These are phyloP conservation scores for Nicotiana noctiflora DNA, from an alignment of 257 asterid genomes.

Conservation along the genomic window DNA sequence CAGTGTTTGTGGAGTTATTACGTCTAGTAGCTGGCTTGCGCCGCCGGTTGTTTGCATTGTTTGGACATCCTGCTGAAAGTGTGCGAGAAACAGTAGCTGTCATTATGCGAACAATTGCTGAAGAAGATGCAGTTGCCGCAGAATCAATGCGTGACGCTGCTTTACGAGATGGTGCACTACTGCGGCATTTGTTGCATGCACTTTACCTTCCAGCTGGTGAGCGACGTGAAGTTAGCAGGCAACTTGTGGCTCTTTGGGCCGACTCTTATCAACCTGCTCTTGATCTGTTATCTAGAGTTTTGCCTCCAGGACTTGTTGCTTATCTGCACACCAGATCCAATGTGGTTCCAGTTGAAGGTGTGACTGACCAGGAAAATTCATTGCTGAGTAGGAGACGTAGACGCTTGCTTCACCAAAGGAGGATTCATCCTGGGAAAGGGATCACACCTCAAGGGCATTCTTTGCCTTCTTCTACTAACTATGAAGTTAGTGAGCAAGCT, in stretches of 20 bases:
- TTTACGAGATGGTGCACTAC: slow-evolving; percentile 93
- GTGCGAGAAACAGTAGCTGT: slow-evolving; percentile 93
- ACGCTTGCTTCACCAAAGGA: slow-evolving; percentile 81
- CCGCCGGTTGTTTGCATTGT: slow-evolving; percentile 92
- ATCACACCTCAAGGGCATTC: slow-evolving; percentile 51
- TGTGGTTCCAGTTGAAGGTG: slow-evolving; percentile 55
- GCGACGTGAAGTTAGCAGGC: slow-evolving; percentile 94
- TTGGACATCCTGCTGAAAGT: slow-evolving; percentile 98
- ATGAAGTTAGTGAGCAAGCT: slow-evolving; percentile 48
- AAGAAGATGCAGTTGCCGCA: slow-evolving; percentile 99
- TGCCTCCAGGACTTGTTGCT: slow-evolving; percentile 99
- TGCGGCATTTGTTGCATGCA: slow-evolving; percentile 93
- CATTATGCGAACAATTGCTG: slow-evolving; percentile 97
- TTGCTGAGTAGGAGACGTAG: slow-evolving; percentile 81
- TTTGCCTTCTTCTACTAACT: slow-evolving; percentile 37
- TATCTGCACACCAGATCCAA: slow-evolving; percentile 77
- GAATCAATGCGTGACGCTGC: slow-evolving; percentile 99
- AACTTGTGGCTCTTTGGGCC: slow-evolving; percentile 99
- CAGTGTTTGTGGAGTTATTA: slow-evolving; percentile 85
- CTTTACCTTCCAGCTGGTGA: slow-evolving; percentile 93
- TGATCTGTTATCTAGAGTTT: slow-evolving; percentile 85
- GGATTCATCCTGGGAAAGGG: slow-evolving; percentile 62
- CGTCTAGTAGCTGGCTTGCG: slow-evolving; percentile 97
- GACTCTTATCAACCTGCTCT: slow-evolving; percentile 99
- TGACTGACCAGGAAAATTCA: slow-evolving; percentile 61